Base-by-base conservation (phyloP, 2,329 filamentous ascomycete species). In the Botrytis fabae region DNA sequence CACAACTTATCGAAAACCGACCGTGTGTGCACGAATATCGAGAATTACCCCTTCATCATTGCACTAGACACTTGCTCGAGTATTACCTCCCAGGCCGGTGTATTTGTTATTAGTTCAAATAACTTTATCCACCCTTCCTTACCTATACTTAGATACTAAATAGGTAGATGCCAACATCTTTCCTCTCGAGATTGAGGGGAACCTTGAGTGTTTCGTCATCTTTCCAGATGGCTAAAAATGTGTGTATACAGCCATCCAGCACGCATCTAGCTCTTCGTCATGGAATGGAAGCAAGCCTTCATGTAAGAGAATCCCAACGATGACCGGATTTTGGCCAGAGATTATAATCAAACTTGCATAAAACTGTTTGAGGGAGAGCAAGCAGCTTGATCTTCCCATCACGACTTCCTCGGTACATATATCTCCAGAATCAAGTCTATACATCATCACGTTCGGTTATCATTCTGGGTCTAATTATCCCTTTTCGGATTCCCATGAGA, bases 391-490 rank as follows among this genome's bases (percentile, higher is more conserved):
- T 68, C n/a, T 32, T 65, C 44, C 12, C 20, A 48, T 40, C 46
- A 38, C 40, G 63, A 16, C 12, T n/a, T 25, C 7, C 64, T 40
- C 18, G n/a, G 40, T 32, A 63, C 61, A 63, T 25, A 35, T 25
- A 61, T 20, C 14, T 61, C 59, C 25, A 61, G 35, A 38, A 46
- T 57, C n/a, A 18, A 57, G 28, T 54, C 25, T 16, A 16, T n/a
- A 28, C 8, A 5, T 14, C 25, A 28, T 42, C 25, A 63, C 10
- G 20, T 57, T 54, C 25, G 28, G 25, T 20, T 48, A 57, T 42
- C 48, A 42, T 68, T 54, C 40, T 42, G 48, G 64, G 35, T 54
- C 64, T 35, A 32, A 28, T 32, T 57, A 42, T 68, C 65, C 38
- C 48, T 57, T 44, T 57, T 40, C 6, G 48, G n/a, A 68, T 42